phyloP scores from a whole-genome alignment of 2,329 filamentous ascomycete genomes.

The Fusarium haematococcum region DNA sequence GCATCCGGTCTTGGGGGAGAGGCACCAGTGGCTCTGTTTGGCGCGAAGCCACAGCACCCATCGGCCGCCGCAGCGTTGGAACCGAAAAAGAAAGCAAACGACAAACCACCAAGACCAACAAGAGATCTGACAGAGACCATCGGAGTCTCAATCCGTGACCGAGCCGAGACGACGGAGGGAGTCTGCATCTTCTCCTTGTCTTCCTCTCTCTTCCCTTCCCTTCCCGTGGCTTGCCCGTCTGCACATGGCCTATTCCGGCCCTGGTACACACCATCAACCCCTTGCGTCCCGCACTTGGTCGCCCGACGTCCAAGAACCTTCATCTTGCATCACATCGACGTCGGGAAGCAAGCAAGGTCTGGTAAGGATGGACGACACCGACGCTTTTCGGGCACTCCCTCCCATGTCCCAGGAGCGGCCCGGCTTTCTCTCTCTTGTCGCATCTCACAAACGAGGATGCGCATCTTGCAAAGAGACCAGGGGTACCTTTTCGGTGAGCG shows the following conservation, averaged over 20 bases:
- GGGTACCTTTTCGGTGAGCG: slow-evolving; percentile 5
- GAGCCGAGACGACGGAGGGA: neutral
- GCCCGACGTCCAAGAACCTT: slow-evolving; percentile 15
- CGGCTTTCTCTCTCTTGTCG: slow-evolving; percentile 22
- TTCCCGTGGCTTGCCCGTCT: slow-evolving; percentile 11
- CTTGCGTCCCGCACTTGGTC: slow-evolving; percentile 34
- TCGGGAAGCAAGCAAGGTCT: slow-evolving; percentile 4
- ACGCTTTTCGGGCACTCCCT: slow-evolving; percentile 41
- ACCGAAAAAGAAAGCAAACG: slow-evolving; percentile 5
- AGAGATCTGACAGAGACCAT: neutral
- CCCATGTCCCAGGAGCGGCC: slow-evolving; percentile 3
- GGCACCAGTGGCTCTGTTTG: slow-evolving; percentile 17
- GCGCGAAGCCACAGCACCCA: slow-evolving; percentile 20
- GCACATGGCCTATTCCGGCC: slow-evolving; percentile 10
- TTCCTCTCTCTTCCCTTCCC: neutral
- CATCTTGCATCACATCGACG: slow-evolving; percentile 38
- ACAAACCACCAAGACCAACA: neutral
- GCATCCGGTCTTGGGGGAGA: slow-evolving; percentile 25
- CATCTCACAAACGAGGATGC: slow-evolving; percentile 38
- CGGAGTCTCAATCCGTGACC: slow-evolving; percentile 13
- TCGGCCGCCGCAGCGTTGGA: slow-evolving; percentile 17
- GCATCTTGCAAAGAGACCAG: slow-evolving; percentile 16
- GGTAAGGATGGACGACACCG: slow-evolving; percentile 11
- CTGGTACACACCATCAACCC: slow-evolving; percentile 13
- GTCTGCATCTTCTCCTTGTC: neutral